Conservation (phyloP, 768 basidiomycete genomes). For the Cyclocybe cylindracea region DNA sequence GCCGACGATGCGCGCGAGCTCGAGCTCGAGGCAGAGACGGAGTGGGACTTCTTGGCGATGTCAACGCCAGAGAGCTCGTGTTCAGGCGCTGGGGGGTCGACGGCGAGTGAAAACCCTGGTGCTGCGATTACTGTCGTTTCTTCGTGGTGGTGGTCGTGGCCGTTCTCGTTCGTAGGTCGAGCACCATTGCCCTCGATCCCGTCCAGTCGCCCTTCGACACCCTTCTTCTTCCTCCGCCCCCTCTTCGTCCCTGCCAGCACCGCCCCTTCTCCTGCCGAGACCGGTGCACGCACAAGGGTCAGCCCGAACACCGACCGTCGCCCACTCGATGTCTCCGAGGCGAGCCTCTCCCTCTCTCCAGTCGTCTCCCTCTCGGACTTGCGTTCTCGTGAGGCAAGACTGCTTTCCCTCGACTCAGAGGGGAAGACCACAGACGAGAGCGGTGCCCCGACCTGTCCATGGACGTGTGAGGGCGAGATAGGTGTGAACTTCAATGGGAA, state of each 20-base stretch:
- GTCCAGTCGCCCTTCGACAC: background rate
- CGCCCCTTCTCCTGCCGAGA: no score
- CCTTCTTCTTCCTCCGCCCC: conserved; percentile 18
- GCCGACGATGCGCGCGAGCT: conserved; percentile 4
- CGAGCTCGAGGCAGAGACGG: background rate
- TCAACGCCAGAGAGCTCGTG: background rate
- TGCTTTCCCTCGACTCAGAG: conserved; percentile 11
- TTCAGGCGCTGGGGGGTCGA: background rate
- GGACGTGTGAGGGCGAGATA: conserved; percentile 4
- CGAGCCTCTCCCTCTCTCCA: background rate
- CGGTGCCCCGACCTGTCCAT: conserved; percentile 17
- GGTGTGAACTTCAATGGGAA: conserved; percentile 6
- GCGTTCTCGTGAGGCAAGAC: conserved; percentile 6
- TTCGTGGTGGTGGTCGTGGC: background rate
- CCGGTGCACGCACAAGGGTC: conserved; percentile 11
- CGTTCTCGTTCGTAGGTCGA: background rate
- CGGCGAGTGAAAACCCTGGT: background rate
- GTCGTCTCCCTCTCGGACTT: conserved; percentile 1
- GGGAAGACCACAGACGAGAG: conserved; percentile 10
- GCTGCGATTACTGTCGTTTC: background rate
- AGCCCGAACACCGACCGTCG: conserved; percentile 26
- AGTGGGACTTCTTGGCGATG: no score
- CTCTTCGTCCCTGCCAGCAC: conserved; percentile 1
- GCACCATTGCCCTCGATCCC: background rate
- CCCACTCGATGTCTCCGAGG: conserved; percentile 15